phyloP scores from a whole-genome alignment of 192 early-diverging fungal genomes.

The Gaertneriomyces sp. region DNA sequence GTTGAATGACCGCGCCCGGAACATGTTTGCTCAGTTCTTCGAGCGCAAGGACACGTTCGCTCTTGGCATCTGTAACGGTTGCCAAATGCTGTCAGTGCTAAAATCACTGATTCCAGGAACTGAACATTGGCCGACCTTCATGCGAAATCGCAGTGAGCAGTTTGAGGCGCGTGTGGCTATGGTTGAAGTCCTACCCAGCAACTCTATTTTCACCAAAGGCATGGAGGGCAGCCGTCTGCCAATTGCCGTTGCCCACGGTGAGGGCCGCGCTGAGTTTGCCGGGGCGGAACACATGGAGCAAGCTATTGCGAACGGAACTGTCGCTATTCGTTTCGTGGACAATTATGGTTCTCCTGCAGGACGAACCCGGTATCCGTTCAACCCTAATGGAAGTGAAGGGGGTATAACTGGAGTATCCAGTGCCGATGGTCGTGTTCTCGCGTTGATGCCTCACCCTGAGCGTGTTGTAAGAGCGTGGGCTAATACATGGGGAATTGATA shows the following conservation, averaged over 20 bases:
- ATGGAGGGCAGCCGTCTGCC: conserved; percentile 90
- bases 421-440: conserved; percentile 82
- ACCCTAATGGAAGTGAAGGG: conserved; percentile 89
- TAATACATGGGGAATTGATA: conserved; percentile 78
- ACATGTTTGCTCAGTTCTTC: conserved; percentile 81
- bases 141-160: conserved; percentile 88
- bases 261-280: conserved; percentile 85
- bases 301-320: conserved; percentile 42
- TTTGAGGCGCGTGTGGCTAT: conserved; percentile 90
- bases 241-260: conserved; percentile 95
- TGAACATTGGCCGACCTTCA: conserved; percentile 86
- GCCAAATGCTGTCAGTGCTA: conserved; percentile 92
- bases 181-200: conserved; percentile 57
- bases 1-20: conserved; percentile 63
- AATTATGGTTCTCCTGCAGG: conserved; percentile 63
- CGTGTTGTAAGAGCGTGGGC: conserved; percentile 76
- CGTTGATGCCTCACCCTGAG: conserved; percentile 99
- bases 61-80: conserved; percentile 98
- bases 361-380: conserved; percentile 85
- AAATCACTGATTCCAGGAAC: conserved; percentile 86
- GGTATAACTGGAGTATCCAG: conserved; percentile 87
- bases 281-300: conserved; percentile 35
- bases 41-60: conserved; percentile 85
- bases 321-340: conserved; percentile 78
- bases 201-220: conserved; percentile 76